Percentiles rank a stretch among this genome's conserved stretches.
These are phyloP conservation scores for Fusarium nygamai DNA, from an alignment of 2,329 filamentous ascomycete species.

Conservation along the genomic window DNA sequence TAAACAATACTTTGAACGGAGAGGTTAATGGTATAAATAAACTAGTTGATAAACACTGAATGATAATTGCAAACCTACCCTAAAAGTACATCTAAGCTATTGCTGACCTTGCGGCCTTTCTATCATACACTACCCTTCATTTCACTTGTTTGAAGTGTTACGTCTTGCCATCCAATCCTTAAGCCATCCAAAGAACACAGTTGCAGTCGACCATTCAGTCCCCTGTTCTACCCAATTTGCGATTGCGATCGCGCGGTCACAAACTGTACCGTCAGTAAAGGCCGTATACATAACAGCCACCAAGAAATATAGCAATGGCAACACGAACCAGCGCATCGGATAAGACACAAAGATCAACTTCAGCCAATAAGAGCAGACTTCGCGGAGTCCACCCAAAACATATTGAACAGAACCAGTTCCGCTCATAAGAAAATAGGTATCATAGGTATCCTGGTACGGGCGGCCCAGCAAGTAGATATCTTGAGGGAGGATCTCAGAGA, in stretches of 20 bases:
- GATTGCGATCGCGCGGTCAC: background rate
- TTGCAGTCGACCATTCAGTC: background rate
- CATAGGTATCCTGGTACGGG: too few relatives aligned
- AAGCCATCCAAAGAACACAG: background rate
- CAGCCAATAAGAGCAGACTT: too few relatives aligned
- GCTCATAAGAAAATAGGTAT: background rate
- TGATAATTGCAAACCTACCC: too few relatives aligned
- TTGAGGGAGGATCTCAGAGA: too few relatives aligned
- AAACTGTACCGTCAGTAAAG: background rate
- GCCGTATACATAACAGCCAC: too few relatives aligned
- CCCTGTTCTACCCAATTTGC: too few relatives aligned
- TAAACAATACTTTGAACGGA: too few relatives aligned
- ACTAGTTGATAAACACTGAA: too few relatives aligned
- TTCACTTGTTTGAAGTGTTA: too few relatives aligned
- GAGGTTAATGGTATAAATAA: too few relatives aligned
- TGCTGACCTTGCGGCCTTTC: background rate
- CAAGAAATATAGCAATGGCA: background rate
- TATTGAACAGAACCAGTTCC: background rate
- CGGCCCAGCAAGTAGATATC: too few relatives aligned
- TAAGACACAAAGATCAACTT: background rate
- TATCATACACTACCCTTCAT: background rate
- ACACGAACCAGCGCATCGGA: background rate
- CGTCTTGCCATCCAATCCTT: background rate
- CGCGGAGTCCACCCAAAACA: too few relatives aligned
- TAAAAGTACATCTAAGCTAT: background rate